Percentiles rank a stretch among this genome's conserved stretches.
These are phyloP conservation scores for Karstenula rhodostoma DNA, from an alignment of 2,329 filamentous ascomycete genomes.

Conservation along the genomic window DNA sequence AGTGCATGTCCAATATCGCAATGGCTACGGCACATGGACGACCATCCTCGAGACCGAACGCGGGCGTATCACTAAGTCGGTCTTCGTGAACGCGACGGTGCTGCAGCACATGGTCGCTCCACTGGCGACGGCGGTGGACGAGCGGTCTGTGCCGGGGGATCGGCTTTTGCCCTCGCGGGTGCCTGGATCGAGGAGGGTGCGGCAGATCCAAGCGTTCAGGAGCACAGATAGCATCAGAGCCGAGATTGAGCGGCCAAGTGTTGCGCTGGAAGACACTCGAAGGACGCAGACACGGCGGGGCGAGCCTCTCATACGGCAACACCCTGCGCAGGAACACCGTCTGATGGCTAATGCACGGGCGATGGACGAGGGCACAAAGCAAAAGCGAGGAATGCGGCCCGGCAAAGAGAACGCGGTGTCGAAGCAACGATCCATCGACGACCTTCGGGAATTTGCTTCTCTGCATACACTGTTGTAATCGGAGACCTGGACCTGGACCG, in stretches of 20 bases:
- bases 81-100: background rate
- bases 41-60: background rate
- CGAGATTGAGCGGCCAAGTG: background rate
- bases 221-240: slow-evolving; percentile 1
- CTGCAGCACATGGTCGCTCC: background rate
- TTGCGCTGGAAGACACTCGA: background rate
- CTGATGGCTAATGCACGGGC: background rate
- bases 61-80: background rate
- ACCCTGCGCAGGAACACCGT: background rate
- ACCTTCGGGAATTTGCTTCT: slow-evolving; percentile 1
- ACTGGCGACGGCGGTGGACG: background rate
- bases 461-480: background rate
- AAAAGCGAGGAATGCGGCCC: background rate
- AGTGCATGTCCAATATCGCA: background rate
- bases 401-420: background rate
- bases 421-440: background rate
- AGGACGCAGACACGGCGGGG: background rate
- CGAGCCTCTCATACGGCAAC: background rate
- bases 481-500: too few relatives aligned
- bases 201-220: background rate
- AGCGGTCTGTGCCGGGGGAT: background rate
- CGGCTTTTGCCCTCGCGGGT: background rate
- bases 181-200: background rate
- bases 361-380: background rate
- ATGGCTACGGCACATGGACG: background rate